These are phyloP conservation scores for Lagenaria siceraria DNA, from an alignment of 306 rosid species.

Conservation along the genomic window DNA sequence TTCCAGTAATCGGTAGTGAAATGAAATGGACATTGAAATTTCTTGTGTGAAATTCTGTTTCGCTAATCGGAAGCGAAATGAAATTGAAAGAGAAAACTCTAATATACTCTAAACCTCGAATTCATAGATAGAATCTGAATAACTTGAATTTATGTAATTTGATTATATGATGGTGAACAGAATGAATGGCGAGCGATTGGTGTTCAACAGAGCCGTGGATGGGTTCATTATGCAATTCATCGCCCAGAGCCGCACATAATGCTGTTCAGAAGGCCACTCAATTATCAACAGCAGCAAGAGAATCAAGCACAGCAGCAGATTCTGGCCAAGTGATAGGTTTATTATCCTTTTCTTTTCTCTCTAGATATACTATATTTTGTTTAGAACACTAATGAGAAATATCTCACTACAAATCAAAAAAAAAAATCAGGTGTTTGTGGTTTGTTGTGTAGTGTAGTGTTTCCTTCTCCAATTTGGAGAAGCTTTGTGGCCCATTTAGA, in stretches of 20 bases:
- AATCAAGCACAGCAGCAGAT: slow-evolving; percentile 54
- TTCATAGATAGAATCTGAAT: background rate
- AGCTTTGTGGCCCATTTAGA: background rate
- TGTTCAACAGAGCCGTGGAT: slow-evolving; percentile 96
- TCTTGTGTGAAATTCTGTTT: too few relatives aligned
- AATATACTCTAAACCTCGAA: too few relatives aligned
- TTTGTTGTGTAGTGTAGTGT: background rate
- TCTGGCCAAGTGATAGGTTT: slow-evolving; percentile 36
- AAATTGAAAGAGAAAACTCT: too few relatives aligned
- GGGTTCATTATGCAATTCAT: slow-evolving; percentile 96
- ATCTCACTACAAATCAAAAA: background rate
- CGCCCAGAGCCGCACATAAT: slow-evolving; percentile 98
- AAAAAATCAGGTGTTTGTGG: background rate
- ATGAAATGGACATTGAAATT: too few relatives aligned
- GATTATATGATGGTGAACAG: slow-evolving; percentile 14
- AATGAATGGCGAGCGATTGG: slow-evolving; percentile 98
- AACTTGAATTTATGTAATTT: background rate
- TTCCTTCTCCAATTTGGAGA: background rate
- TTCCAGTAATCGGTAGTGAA: background rate
- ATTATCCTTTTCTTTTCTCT: background rate
- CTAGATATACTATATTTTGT: background rate
- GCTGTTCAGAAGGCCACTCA: slow-evolving; percentile 95
- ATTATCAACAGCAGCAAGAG: slow-evolving; percentile 82
- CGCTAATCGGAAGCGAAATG: too few relatives aligned
- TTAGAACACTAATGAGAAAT: background rate